These are phyloP conservation scores for Ascochyta pisi DNA, from an alignment of 2,329 filamentous ascomycete genomes.

Conservation along the genomic window DNA sequence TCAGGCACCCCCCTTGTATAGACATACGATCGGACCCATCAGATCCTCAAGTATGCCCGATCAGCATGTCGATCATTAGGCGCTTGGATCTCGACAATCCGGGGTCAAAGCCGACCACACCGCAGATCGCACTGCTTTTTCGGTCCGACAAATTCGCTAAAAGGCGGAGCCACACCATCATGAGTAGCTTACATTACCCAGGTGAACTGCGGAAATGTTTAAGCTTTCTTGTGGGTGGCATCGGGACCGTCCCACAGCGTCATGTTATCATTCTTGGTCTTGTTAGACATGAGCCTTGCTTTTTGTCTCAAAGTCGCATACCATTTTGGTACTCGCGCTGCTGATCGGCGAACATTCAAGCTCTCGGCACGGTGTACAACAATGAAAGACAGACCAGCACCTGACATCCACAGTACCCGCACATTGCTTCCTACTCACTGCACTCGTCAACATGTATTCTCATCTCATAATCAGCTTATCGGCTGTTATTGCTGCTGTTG, in stretches of 20 bases:
- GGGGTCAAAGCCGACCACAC: background rate
- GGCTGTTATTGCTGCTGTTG: background rate
- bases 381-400: background rate
- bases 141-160: background rate
- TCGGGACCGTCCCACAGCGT: background rate
- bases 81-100: background rate
- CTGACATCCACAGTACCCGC: background rate
- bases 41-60: background rate
- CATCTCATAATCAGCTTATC: background rate
- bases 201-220: too few species aligned
- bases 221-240: too few species aligned
- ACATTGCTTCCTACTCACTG: background rate
- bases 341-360: background rate
- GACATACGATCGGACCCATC: background rate
- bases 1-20: background rate
- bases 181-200: background rate
- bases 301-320: background rate
- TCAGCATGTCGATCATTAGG: background rate
- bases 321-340: background rate
- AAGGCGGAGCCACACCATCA: background rate
- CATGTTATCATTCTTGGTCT: background rate
- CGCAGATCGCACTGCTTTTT: constrained; percentile 1
- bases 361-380: background rate
- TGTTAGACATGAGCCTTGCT: background rate
- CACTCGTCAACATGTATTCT: background rate